Conservation (phyloP, 2,329 filamentous ascomycete genomes). For the Pseudocercospora crystallina region DNA sequence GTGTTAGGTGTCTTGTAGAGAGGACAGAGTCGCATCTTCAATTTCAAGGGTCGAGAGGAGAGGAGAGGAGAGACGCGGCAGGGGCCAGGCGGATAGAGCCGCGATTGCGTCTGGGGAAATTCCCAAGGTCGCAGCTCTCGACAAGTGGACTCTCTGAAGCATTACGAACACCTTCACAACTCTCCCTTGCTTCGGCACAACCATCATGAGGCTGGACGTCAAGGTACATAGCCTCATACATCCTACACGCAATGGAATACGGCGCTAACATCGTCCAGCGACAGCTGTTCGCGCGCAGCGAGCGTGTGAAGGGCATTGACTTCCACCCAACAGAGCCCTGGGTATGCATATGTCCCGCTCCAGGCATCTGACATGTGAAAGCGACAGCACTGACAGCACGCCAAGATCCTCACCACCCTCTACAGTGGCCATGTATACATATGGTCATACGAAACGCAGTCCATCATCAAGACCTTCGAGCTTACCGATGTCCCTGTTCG, state of each 20-base stretch:
- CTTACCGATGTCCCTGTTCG: constrained; percentile 97
- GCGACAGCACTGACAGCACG: too few relatives aligned
- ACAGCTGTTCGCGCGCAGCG: constrained; percentile 82
- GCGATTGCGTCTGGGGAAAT: too few relatives aligned
- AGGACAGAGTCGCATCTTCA: too few relatives aligned
- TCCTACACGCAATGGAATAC: constrained; percentile 33
- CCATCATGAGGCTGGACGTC: constrained; percentile 58
- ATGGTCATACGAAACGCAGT: constrained; percentile 96
- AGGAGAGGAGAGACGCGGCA: too few relatives aligned
- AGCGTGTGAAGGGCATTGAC: constrained; percentile 96
- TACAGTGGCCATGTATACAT: constrained; percentile 99
- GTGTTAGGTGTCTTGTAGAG: too few relatives aligned
- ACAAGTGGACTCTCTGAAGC: too few relatives aligned
- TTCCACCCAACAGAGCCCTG: constrained; percentile 97
- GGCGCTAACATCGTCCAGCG: constrained; percentile 56
- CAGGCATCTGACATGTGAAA: too few relatives aligned
- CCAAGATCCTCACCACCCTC: constrained; percentile 74
- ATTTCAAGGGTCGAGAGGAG: too few relatives aligned
- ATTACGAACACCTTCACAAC: too few relatives aligned
- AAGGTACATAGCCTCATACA: constrained; percentile 46
- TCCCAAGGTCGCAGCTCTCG: too few relatives aligned
- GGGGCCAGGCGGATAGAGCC: too few relatives aligned
- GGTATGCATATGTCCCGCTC: constrained; percentile 33
- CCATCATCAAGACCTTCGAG: constrained; percentile 98
- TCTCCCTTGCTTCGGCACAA: too few relatives aligned